Base-by-base conservation (phyloP, 164 flowering plant species). In the Tetrastigma voinierianum region DNA sequence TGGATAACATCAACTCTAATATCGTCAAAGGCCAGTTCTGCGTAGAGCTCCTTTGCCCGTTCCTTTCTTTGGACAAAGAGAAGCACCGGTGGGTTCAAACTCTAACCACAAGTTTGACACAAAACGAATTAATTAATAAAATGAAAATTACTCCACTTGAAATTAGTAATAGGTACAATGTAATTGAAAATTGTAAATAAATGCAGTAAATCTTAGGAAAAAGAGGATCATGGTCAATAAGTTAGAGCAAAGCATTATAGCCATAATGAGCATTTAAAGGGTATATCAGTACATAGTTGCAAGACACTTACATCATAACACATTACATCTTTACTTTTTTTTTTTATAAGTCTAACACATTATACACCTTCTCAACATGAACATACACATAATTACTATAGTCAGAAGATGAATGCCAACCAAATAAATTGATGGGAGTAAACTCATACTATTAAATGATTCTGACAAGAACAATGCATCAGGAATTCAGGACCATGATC, bases 31-130 rank as follows among this genome's bases (percentile, higher is more conserved):
- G 71, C 87, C 68, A 96, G 75, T 69, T 93, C 99, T 52, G 69
- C 78, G 77, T 86, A 84, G 20, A 96, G 95, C 74, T 93, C 86
- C 72, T 90, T 88, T n/a, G 97, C 98, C 13, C 99, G 82, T 70
- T 93, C 97, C 71, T 87, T 93, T 80, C 91, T 93, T 90, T 96
- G 99, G 65, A 93, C 89, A 78, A 96, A 96, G 32, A 96, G 75
- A 48, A 96, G 80, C 2, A 96, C 84, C 2, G 99, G 99, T 57
- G 99, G 98, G 76, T 87, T 90, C 78, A 87, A 74, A 68, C 96
- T 88, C 99, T 96, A 76, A 62, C n/a, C n/a, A 62, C 23, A 56
- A 78, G 25, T 17, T 47, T 46, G 59, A 16, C 3, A 40, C 52
- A 60, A 68, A 55, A 9, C 19, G 54, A 16, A 45, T 24, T 21